A percentile compares a stretch with the other conserved stretches of the same genome.
phyloP scores from a whole-genome alignment of 352 stramenopile species.

The Phytophthora macrochlamydospora region DNA sequence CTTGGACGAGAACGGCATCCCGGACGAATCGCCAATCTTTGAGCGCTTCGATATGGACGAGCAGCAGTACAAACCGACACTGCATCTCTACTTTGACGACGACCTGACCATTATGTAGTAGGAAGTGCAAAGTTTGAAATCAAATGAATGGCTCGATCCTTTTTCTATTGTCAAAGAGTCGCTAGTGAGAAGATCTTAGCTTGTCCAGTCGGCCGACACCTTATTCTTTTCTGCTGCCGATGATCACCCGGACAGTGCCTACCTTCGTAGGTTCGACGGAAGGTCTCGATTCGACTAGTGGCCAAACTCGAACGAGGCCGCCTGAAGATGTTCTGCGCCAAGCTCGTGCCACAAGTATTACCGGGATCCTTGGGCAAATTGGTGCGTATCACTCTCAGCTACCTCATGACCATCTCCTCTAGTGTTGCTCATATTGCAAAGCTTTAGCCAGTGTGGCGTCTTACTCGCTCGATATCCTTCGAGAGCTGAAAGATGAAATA shows the following conservation, averaged over 20 bases:
- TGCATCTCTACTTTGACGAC: constrained; percentile 95
- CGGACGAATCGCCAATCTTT: constrained; percentile 82
- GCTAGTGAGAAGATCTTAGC: not conserved
- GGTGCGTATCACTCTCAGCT: constrained; percentile 23
- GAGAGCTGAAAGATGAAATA: constrained; percentile 50
- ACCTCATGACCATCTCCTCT: not conserved
- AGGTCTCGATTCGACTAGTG: constrained; percentile 13
- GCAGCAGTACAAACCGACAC: constrained; percentile 85
- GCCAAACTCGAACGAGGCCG: constrained; percentile 14
- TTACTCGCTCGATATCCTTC: constrained; percentile 57
- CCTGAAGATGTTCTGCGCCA: constrained; percentile 56
- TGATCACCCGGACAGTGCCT: constrained; percentile 27
- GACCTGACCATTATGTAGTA: constrained; percentile 83
- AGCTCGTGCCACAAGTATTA: constrained; percentile 49
- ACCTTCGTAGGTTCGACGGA: constrained; percentile 16
- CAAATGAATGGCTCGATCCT: not conserved
- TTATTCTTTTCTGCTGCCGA: constrained; percentile 1
- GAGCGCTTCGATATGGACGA: constrained; percentile 88
- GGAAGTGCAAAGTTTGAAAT: too few species aligned
- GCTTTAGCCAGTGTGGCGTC: constrained; percentile 48
- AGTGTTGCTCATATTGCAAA: not conserved
- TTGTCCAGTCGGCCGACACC: not conserved
- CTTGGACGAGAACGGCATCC: constrained; percentile 89
- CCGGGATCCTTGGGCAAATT: constrained; percentile 56
- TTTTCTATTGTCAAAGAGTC: not conserved